phyloP scores from a whole-genome alignment of 495 filamentous ascomycete species.

The Penicillium canariense region DNA sequence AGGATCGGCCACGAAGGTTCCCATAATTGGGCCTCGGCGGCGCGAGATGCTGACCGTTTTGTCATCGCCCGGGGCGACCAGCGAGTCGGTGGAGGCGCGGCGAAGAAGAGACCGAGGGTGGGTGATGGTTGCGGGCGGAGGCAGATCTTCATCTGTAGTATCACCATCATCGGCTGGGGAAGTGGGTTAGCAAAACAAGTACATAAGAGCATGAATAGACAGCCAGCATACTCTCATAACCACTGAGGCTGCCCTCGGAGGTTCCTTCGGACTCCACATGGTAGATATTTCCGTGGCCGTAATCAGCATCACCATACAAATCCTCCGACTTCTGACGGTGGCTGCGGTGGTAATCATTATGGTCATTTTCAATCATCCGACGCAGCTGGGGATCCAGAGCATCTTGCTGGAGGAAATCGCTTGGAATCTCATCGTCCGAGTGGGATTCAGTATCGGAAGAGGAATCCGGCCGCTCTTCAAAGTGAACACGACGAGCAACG shows the following conservation, averaged over 20 bases:
- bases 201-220: slow-evolving; percentile 10
- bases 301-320: slow-evolving; percentile 45
- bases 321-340: slow-evolving; percentile 46
- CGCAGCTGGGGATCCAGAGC: slow-evolving; percentile 66
- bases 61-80: slow-evolving; percentile 45
- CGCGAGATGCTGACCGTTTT: slow-evolving; percentile 50
- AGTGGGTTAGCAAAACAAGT: slow-evolving; percentile 50
- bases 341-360: slow-evolving; percentile 41
- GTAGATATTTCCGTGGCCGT: slow-evolving; percentile 48
- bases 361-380: slow-evolving; percentile 64
- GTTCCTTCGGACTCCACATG: slow-evolving; percentile 52
- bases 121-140: slow-evolving; percentile 53
- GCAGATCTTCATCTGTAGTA: slow-evolving; percentile 79
- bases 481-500: slow-evolving; percentile 49
- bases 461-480: slow-evolving; percentile 48
- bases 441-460: slow-evolving; percentile 52
- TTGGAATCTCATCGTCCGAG: slow-evolving; percentile 60
- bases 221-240: slow-evolving; percentile 68
- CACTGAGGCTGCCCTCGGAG: slow-evolving; percentile 62
- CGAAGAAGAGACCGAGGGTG: slow-evolving; percentile 57
- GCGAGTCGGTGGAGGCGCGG: slow-evolving; percentile 49
- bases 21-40: slow-evolving; percentile 57
- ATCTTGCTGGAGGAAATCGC: slow-evolving; percentile 71
- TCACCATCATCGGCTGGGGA: slow-evolving; percentile 72
- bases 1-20: slow-evolving; percentile 52